These are phyloP conservation scores for Blastobotrys aristatus DNA, from an alignment of 1,139 yeast species.

Conservation along the genomic window DNA sequence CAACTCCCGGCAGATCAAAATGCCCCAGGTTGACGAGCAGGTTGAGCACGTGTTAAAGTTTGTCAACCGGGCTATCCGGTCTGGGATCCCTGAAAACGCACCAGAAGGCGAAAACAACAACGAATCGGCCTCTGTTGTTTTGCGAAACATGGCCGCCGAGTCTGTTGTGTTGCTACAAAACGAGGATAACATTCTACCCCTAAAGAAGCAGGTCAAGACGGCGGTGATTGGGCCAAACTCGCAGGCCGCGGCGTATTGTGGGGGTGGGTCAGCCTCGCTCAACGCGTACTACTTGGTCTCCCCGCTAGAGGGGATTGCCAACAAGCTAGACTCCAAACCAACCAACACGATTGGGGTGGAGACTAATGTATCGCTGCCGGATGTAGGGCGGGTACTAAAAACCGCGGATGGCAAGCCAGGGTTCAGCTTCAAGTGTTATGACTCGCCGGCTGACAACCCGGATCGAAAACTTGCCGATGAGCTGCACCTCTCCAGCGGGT, in stretches of 20 bases:
- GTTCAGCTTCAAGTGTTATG: conserved; percentile 39
- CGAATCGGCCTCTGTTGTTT: conserved; percentile 41
- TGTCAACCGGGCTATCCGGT: conserved; percentile 41
- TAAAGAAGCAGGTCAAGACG: conserved; percentile 36
- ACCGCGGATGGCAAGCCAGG: conserved; percentile 42
- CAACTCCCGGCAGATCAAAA: conserved; percentile 21
- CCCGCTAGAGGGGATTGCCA: conserved; percentile 42
- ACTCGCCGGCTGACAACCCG: conserved; percentile 37
- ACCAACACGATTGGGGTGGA: conserved; percentile 39
- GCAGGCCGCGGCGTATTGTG: conserved; percentile 40
- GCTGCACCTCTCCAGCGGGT: conserved; percentile 35
- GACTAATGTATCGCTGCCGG: conserved; percentile 34
- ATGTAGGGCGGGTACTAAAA: conserved; percentile 28
- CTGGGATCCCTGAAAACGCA: conserved; percentile 42
- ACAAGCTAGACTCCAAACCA: conserved; percentile 30
- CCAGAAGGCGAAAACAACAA: conserved; percentile 43
- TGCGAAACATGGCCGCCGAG: conserved; percentile 49
- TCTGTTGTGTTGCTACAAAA: conserved; percentile 50
- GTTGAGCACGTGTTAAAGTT: conserved; percentile 45
- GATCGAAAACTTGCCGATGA: conserved; percentile 40
- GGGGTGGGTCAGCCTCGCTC: conserved; percentile 53
- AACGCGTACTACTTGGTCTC: conserved; percentile 44
- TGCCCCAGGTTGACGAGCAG: conserved; percentile 39
- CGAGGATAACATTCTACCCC: conserved; percentile 42
- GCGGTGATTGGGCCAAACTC: conserved; percentile 53